Base-by-base conservation (phyloP, 805 yeast genomes). In the Teunomyces atbi region DNA sequence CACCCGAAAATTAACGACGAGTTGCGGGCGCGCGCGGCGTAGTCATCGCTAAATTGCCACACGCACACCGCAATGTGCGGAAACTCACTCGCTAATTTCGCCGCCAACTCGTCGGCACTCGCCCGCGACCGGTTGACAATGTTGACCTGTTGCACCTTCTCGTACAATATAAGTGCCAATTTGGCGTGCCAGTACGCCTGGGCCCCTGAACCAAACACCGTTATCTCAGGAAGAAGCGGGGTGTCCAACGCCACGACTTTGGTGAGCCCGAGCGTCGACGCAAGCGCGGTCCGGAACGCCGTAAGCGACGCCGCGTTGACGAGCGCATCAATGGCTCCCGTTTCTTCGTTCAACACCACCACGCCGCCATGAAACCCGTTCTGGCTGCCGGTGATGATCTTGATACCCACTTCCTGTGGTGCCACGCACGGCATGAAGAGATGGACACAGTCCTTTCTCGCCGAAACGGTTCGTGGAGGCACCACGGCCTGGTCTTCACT, bases 401-500 rank as follows among this genome's bases (percentile, higher is more conserved):
- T 83, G 54, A 83, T 66, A 7, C 89, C 89, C 11, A 77, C 82
- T 32, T 62, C 62, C 23, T 62, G 55, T 4, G 75, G 71, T 12
- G 81, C 80, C 3, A 78, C 69, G n/a, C 84, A 77, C 3, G 86
- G 85, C 89, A 83, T 83, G 60, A 80, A 81, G 26, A 83, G 55
- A 58, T 83, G 86, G 1, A 76, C 11, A 21, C 39, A 36, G 4
- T 12, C 28, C 10, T 21, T 16, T 36, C 39, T 36, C 23, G 39
- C n/a, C 3, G 39, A 28, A 5, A 36, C 39, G 3, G 39, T 36
- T 2, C 39, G 27, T 36, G 39, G 39, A 7, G 39, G 39, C 15
- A 36, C 39, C 11, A 21, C 27, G 6, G 28, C 26, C 15, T n/a
- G 11, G 18, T 36, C 28, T 16, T 6, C 13, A 11, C 18, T n/a